A percentile compares a stretch with the other conserved stretches of the same genome.
Evolutionary conservation across 352 stramenopile species (phyloP).

Genomic region (Thalassiosira oceanica): DNA sequence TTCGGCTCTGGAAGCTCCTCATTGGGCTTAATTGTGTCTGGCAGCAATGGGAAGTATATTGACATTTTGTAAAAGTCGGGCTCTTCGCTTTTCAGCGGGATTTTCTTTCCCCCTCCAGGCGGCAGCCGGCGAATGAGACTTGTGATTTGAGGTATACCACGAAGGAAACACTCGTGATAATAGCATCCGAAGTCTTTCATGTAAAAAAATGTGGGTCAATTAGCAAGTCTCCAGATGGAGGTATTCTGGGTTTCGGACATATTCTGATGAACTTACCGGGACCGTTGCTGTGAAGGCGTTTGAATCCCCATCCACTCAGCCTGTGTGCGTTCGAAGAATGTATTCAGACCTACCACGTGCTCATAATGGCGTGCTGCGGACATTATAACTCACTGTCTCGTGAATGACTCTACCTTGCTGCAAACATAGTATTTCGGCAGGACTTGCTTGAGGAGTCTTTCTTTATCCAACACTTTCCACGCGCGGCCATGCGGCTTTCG

Average conservation of each 20-base stretch:
- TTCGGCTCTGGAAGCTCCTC: too few species aligned
- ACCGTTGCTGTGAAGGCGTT: conserved; percentile 24
- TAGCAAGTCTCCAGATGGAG: too few species aligned
- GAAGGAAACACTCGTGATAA: conserved; percentile 51
- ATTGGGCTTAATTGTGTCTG: too few species aligned
- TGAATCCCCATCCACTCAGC: conserved; percentile 64
- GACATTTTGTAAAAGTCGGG: conserved; percentile 11
- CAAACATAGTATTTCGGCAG: conserved; percentile 28
- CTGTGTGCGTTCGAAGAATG: too few species aligned
- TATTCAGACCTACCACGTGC: too few species aligned
- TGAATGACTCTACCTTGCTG: conserved; percentile 31
- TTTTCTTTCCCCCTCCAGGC: conserved; percentile 5
- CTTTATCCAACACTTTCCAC: conserved; percentile 46
- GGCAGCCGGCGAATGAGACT: conserved; percentile 10
- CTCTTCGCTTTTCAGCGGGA: conserved; percentile 6
- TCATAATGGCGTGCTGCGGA: too few species aligned
- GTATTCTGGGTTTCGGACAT: background rate
- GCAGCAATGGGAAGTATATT: background rate
- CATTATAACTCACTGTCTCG: too few species aligned
- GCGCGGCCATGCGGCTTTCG: conserved; percentile 44
- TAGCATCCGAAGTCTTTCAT: conserved; percentile 45
- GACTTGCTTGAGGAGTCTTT: conserved; percentile 8
- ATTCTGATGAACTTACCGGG: background rate
- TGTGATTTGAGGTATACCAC: conserved; percentile 21
- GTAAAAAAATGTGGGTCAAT: background rate